A percentile compares a stretch with the other conserved stretches of the same genome.
Conservation (phyloP, 1,284 basidiomycete species). For the Fistulinella staudtii region DNA sequence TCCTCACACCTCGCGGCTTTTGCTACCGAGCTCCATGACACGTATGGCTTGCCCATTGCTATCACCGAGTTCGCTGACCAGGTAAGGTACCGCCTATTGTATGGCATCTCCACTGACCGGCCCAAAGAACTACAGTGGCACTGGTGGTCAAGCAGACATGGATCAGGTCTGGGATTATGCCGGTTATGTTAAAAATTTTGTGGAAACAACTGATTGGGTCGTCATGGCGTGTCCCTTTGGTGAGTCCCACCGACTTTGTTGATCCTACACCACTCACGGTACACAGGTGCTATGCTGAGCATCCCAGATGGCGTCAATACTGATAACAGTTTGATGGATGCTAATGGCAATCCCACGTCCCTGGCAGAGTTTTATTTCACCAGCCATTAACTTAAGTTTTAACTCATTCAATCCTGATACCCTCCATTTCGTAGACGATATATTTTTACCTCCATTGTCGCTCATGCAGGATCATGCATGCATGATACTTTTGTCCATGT, state of each 20-base stretch:
- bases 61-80: conserved; percentile 71
- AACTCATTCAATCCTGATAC: conserved; percentile 21
- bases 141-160: conserved; percentile 45
- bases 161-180: conserved; percentile 55
- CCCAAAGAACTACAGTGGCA: conserved; percentile 55
- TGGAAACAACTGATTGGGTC: conserved; percentile 54
- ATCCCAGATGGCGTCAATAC: conserved; percentile 67
- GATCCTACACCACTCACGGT: background rate
- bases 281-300: conserved; percentile 55
- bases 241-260: conserved; percentile 10
- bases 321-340: conserved; percentile 50
- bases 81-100: conserved; percentile 31
- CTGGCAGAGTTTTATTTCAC: conserved; percentile 41
- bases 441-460: background rate
- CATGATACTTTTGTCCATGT: conserved; percentile 21
- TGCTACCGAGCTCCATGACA: conserved; percentile 46
- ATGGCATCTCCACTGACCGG: conserved; percentile 4
- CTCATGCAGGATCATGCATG: conserved; percentile 7
- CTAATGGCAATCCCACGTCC: conserved; percentile 40
- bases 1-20: conserved; percentile 48
- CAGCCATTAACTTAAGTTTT: background rate
- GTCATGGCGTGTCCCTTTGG: conserved; percentile 66
- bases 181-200: conserved; percentile 45
- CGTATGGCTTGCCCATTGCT: conserved; percentile 48
- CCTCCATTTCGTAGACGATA: conserved; percentile 16